Conservation (phyloP, 306 rosid species). For the Luffa acutangula region DNA sequence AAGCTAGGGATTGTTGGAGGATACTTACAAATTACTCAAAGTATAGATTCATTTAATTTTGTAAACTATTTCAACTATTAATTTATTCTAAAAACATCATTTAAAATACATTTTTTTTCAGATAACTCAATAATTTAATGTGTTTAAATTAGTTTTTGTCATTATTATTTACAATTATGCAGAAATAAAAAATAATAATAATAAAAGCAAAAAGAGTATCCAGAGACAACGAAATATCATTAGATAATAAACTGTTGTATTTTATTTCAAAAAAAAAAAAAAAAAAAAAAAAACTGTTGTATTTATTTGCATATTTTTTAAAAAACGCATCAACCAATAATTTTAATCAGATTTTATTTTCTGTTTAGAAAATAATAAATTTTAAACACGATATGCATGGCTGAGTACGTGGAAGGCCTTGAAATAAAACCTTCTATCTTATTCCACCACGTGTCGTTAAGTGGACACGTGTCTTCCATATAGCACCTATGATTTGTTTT, state of each 20-base stretch:
- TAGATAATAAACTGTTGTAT: neutral
- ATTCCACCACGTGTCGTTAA: neutral
- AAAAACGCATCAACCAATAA: neutral
- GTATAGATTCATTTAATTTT: neutral
- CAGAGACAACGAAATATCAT: neutral
- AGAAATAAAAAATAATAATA: neutral
- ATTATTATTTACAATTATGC: neutral
- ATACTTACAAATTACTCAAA: neutral
- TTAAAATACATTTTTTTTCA: neutral
- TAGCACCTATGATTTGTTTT: neutral
- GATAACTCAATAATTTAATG: neutral
- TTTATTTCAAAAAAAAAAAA: no score
- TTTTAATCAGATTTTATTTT: neutral
- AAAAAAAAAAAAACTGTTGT: slow-evolving; percentile 5
- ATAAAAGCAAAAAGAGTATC: neutral
- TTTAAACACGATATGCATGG: neutral
- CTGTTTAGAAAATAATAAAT: neutral
- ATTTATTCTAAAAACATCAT: neutral
- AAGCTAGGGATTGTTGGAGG: neutral
- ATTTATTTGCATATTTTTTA: neutral
- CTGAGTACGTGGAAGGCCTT: neutral
- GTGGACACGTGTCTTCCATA: neutral
- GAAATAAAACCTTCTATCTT: neutral
- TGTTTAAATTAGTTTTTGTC: neutral
- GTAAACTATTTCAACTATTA: neutral